Evolutionary conservation across 306 rosid genomes (phyloP).

Genomic region (Oxytropis ochrocephala): DNA sequence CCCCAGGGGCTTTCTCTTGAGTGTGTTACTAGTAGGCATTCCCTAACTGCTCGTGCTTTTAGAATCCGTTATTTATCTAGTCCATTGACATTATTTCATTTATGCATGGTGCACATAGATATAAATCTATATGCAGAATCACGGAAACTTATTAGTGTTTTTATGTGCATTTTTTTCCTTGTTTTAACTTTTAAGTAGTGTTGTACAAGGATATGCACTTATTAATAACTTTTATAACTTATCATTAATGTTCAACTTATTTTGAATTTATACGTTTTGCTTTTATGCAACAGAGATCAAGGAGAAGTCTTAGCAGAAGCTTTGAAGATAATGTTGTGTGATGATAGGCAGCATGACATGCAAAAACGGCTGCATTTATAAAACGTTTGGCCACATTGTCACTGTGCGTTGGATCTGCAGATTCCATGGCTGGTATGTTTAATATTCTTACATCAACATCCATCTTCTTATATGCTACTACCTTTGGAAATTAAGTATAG

Average conservation of each 20-base stretch:
- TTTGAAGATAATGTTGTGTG: conserved; percentile 87
- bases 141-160: neutral
- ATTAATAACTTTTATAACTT: neutral
- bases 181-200: neutral
- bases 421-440: conserved; percentile 84
- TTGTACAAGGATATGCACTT: neutral
- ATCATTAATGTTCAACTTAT: neutral
- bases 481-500: too few relatives aligned
- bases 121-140: neutral
- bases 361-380: conserved; percentile 94
- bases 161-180: neutral
- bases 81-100: neutral
- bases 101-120: neutral
- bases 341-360: conserved; percentile 97
- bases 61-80: neutral
- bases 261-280: neutral
- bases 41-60: neutral
- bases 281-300: conserved; percentile 57
- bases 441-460: neutral
- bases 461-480: too few relatives aligned
- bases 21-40: neutral
- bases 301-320: conserved; percentile 93
- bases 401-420: conserved; percentile 68
- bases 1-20: too few relatives aligned
- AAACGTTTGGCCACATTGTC: conserved; percentile 81